Evolutionary conservation across 2,329 filamentous ascomycete species (phyloP), one percentile per base, ranked within the genome.

Genomic region (Fusarium tuaranense): DNA sequence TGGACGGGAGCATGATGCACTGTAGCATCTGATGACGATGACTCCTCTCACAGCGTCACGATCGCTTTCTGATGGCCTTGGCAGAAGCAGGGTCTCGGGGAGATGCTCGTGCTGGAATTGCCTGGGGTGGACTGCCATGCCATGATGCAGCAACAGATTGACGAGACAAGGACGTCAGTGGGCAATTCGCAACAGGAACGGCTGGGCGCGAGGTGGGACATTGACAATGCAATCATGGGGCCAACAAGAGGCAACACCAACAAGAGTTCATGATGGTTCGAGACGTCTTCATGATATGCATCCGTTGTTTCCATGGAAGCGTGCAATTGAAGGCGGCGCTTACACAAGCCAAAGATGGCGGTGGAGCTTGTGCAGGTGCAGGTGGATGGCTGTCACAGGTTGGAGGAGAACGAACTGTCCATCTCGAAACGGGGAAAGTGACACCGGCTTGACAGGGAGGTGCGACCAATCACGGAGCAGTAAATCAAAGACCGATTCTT

Each of bases 1-100:
- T 73, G 59, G 60, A 61, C 72, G 63, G 67, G 60, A 58, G 70
- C 63, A 63, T 70, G 63, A 68, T 61, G 41, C 2, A 41, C 38
- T 41, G 65, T 18, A 60, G 18, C 57, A 46, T n/a, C 39, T 55
- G 36, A 68, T 59, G 57, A 58, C 30, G 30, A 58, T 58, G 61
- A 65, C 63, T 70, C 73, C 39, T 68, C 39, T 70, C 61, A 63
- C 57, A 70, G 39, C 48, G 67, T 70, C 72, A 68, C 61, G 72
- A 75, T 75, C 67, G 69, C 63, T 75, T 63, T 74, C 41, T 74
- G 73, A 70, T 55, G 73, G 73, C 71, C 73, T 75, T 75, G 73
- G 73, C 70, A 71, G 73, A 74, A 57, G 73, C 73, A 76, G 34
- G 72, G 70, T 74, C 68, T 71, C 62, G 70, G 73, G 25, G 64